Base-by-base conservation (phyloP, 75 land plant species). In the Chamaecyparis obtusa region DNA sequence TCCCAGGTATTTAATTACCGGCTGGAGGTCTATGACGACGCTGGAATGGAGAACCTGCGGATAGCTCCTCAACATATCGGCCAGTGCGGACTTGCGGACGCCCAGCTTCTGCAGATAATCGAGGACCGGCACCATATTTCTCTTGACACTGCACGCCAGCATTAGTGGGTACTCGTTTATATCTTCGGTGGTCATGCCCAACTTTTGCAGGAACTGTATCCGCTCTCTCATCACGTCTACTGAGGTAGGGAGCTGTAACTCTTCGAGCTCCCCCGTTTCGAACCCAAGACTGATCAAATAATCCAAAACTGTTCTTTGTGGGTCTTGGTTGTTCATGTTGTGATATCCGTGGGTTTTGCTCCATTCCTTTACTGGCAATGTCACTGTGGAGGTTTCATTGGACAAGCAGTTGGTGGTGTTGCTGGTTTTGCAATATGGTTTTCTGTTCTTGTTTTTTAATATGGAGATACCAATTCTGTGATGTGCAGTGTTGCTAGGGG, bases 121-220 rank as follows among this genome's bases (percentile, higher is more conserved):
- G 51, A 96, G 93, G 43, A 95, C 95, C 0, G 97, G 97, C 19
- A 95, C 86, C 94, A 96, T 92, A 85, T 96, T 96, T 86, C 92
- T 96, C 95, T 95, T 96, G 84, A 95, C 96, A 86, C 98, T 96
- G 87, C 98, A 96, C 17, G 95, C 94, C 54, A 96, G 92, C 30
- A 95, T 91, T 55, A 95, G 94, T 1, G 97, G 96, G 69, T 96
- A 96, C 41, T 89, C 89, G 87, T 96, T 95, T 37, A 96, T 94
- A 82, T 93, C 95, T 48, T 94, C 93, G 21, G 91, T 87, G 35
- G 94, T 92, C 21, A 98, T 93, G 16, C 98, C 99, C 30, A 98
- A 74, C 17, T 86, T 88, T 83, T 91, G 91, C 36, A 98, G 93
- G 76, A 98, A 98, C 39, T 95, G 98, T 14, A 98, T 87, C 17